Evolutionary conservation across 305 asterid species (phyloP).

Genomic region (Solanum chacoense): DNA sequence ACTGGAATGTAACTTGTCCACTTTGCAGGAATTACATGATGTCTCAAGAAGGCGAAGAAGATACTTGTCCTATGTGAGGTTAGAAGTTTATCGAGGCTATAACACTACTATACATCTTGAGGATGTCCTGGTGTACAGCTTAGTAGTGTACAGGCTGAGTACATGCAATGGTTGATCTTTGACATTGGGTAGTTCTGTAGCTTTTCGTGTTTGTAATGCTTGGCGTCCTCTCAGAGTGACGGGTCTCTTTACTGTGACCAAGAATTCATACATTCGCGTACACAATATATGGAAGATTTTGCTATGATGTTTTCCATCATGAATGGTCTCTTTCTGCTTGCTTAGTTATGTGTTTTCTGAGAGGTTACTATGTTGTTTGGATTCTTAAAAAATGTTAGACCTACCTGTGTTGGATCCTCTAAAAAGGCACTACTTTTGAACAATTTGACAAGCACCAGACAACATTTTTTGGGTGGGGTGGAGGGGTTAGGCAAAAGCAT

Average conservation of each 20-base stretch:
- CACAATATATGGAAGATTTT: not conserved
- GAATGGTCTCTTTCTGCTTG: not conserved
- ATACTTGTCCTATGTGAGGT: constrained; percentile 74
- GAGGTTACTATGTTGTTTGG: not conserved
- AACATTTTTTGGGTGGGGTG: not conserved
- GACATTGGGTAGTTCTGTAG: not conserved
- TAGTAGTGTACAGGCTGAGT: constrained; percentile 20
- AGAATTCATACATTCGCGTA: not conserved
- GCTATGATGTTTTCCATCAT: not conserved
- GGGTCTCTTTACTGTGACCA: constrained; percentile 7
- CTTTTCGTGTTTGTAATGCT: not conserved
- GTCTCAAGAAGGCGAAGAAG: constrained; percentile 59
- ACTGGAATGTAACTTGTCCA: constrained; percentile 91
- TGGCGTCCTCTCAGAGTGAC: constrained; percentile 9
- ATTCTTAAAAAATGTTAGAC: not conserved
- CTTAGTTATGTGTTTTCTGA: not conserved
- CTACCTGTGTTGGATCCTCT: not conserved
- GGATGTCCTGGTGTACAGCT: constrained; percentile 21
- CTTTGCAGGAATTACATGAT: constrained; percentile 77
- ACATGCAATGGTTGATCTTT: constrained; percentile 2
- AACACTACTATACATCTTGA: not conserved
- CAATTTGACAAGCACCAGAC: not conserved
- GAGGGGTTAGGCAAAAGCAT: not conserved
- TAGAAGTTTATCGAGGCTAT: not conserved
- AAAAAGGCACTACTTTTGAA: not conserved